A percentile compares a stretch with the other conserved stretches of the same genome.
Conservation (phyloP, 1,284 basidiomycete species). For the Anthracocystis walkeri region DNA sequence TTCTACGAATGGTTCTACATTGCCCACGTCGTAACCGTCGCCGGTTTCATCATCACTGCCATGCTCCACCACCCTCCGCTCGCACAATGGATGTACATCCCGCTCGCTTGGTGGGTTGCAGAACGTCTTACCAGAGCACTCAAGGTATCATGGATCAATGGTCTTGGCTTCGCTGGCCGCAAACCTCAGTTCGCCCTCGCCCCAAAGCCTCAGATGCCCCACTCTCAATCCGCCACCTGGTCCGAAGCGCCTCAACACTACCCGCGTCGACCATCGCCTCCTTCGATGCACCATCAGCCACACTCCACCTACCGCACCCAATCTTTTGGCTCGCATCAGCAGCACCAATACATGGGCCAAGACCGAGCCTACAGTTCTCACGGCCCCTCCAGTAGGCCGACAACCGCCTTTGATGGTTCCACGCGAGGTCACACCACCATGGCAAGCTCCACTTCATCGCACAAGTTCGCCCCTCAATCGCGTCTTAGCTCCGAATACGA, state of each 20-base stretch:
- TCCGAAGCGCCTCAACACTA: conserved; percentile 18
- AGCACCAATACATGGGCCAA: conserved; percentile 6
- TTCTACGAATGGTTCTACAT: conserved; percentile 84
- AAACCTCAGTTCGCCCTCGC: conserved; percentile 55
- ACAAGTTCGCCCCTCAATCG: conserved; percentile 22
- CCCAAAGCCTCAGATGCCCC: conserved; percentile 32
- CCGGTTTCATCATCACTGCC: conserved; percentile 67
- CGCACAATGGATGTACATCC: conserved; percentile 72
- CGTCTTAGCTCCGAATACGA: conserved; percentile 42
- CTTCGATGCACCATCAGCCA: conserved; percentile 12
- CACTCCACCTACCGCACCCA: conserved; percentile 7
- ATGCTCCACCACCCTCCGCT: conserved; percentile 72
- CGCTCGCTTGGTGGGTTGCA: conserved; percentile 74
- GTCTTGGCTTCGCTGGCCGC: conserved; percentile 70
- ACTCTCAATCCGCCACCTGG: conserved; percentile 19
- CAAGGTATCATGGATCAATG: conserved; percentile 78
- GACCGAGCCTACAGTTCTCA: neutral
- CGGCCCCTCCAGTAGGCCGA: conserved; percentile 8
- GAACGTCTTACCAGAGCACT: conserved; percentile 73
- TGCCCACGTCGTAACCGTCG: conserved; percentile 75
- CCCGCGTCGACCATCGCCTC: conserved; percentile 11
- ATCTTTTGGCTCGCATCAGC: conserved; percentile 14
- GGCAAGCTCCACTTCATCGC: conserved; percentile 38
- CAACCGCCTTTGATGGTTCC: conserved; percentile 21
- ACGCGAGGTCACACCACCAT: conserved; percentile 29